phyloP scores from a whole-genome alignment of 306 rosid genomes.

The Sesbania bispinosa region DNA sequence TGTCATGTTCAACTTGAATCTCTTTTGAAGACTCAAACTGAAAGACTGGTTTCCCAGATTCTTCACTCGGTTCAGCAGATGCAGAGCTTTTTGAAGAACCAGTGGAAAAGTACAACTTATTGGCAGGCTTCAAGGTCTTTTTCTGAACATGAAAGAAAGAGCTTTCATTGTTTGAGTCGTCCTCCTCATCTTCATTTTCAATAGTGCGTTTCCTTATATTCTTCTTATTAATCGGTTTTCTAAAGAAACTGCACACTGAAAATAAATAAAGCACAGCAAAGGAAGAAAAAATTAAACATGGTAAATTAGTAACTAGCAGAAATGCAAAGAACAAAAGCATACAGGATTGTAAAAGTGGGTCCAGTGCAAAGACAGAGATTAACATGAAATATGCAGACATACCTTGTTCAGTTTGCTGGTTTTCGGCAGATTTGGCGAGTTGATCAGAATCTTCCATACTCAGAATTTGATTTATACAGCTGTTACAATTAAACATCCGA shows the following conservation, averaged over 20 bases:
- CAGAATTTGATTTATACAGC: not conserved
- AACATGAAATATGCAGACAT: not conserved
- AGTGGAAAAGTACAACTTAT: conserved; percentile 37
- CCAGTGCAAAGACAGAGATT: not conserved
- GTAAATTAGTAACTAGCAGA: not conserved
- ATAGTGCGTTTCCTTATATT: conserved; percentile 33
- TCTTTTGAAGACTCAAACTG: conserved; percentile 66
- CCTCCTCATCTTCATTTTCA: conserved; percentile 34
- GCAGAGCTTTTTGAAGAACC: conserved; percentile 33
- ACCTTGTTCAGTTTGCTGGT: conserved; percentile 38
- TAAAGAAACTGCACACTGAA: conserved; percentile 44
- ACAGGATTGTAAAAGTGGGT: not conserved
- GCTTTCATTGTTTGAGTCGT: conserved; percentile 32
- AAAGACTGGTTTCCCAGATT: conserved; percentile 30
- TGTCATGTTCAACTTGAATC: conserved; percentile 78
- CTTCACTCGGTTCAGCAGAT: conserved; percentile 25
- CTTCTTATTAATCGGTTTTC: conserved; percentile 39
- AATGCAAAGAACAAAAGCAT: not conserved
- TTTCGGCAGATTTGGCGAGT: conserved; percentile 19
- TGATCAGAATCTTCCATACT: conserved; percentile 34
- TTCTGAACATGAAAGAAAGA: conserved; percentile 38
- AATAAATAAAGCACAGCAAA: not conserved
- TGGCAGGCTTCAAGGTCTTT: conserved; percentile 35
- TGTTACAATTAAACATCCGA: not conserved
- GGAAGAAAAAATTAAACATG: not conserved